Percentiles rank a stretch among this genome's conserved stretches.
These are phyloP conservation scores for Alloteropsis semialata DNA, from an alignment of 176 grass and related monocot species.

Conservation along the genomic window DNA sequence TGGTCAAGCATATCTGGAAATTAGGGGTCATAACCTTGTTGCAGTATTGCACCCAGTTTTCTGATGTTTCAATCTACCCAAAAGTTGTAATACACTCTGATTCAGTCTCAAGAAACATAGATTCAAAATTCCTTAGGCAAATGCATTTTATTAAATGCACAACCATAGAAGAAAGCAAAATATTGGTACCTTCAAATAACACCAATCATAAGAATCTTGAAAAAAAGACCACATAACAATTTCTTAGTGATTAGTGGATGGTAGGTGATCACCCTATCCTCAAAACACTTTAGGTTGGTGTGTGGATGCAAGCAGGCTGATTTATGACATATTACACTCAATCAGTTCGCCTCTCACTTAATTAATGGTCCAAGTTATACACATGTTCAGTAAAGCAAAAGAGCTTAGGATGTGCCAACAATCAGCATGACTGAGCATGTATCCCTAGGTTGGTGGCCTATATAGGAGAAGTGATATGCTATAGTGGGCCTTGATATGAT, in stretches of 20 bases:
- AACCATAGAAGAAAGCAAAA: not conserved
- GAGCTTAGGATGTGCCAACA: not conserved
- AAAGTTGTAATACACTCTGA: not conserved
- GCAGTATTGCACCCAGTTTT: slow-evolving; percentile 4
- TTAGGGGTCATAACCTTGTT: not conserved
- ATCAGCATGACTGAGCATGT: not conserved
- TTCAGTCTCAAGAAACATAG: slow-evolving; percentile 19
- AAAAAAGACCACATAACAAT: not conserved
- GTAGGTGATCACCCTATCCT: not conserved
- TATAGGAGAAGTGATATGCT: not conserved
- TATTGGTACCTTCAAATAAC: not conserved
- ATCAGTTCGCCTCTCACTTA: not conserved
- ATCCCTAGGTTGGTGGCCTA: not conserved
- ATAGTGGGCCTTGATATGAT: not conserved
- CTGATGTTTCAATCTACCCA: not conserved
- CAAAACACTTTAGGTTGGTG: not conserved
- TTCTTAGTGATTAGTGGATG: not conserved
- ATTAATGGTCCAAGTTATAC: not conserved
- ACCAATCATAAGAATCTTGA: not conserved
- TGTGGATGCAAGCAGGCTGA: not conserved
- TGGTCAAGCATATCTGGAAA: not conserved
- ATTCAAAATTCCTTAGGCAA: not conserved
- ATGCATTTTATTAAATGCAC: not conserved
- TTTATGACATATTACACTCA: not conserved
- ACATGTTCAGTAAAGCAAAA: not conserved